A percentile compares a stretch with the other conserved stretches of the same genome.
Conservation (phyloP, 768 basidiomycete species). For the Calocera cornea region DNA sequence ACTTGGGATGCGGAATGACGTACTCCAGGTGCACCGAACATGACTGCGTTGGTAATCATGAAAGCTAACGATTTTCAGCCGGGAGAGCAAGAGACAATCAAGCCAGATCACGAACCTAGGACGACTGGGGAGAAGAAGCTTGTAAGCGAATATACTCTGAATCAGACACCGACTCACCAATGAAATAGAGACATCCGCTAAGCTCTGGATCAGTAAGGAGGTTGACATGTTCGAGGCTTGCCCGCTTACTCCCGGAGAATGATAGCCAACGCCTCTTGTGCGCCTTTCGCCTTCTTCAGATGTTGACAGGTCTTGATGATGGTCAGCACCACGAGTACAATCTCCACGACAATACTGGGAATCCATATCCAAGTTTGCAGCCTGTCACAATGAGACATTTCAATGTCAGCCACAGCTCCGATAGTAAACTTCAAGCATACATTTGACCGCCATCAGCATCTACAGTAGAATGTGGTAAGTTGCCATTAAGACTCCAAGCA, state of each 20-base stretch:
- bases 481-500: not conserved
- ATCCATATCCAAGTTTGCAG: not conserved
- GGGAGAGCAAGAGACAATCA: no score
- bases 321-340: not conserved
- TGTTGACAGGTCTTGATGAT: not conserved
- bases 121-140: not conserved
- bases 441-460: not conserved
- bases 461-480: not conserved
- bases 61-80: not conserved
- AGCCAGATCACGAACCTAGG: not conserved
- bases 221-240: no score
- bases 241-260: not conserved
- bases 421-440: not conserved
- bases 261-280: not conserved
- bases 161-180: not conserved
- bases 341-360: not conserved
- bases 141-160: not conserved
- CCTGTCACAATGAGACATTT: not conserved
- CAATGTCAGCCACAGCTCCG: not conserved
- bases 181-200: not conserved
- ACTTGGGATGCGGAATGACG: not conserved
- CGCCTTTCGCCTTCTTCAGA: not conserved
- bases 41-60: not conserved
- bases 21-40: not conserved
- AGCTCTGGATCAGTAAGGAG: not conserved